A percentile compares a stretch with the other conserved stretches of the same genome.
phyloP scores from a whole-genome alignment of 345 rosid species.

The Brassica rapa region DNA sequence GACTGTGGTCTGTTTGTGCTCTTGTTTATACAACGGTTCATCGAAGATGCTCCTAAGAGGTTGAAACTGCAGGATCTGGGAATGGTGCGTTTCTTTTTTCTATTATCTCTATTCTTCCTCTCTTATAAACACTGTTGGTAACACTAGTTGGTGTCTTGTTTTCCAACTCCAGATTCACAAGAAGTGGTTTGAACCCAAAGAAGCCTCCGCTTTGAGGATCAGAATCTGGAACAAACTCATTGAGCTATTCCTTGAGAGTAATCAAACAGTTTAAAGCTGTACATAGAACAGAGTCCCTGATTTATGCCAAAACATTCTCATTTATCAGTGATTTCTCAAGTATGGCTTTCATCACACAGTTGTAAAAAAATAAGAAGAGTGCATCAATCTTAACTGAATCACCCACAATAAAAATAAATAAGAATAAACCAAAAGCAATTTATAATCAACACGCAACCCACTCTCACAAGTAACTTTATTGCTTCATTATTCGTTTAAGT shows the following conservation, averaged over 20 bases:
- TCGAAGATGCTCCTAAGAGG: slow-evolving; percentile 75
- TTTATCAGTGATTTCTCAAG: too few relatives aligned
- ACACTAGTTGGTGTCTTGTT: slow-evolving; percentile 7
- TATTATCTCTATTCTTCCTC: neutral
- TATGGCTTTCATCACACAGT: too few relatives aligned
- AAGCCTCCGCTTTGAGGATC: slow-evolving; percentile 74
- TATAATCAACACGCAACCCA: too few relatives aligned
- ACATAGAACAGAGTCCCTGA: neutral
- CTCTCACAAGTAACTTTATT: too few relatives aligned
- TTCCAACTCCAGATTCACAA: slow-evolving; percentile 61
- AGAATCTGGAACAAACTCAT: slow-evolving; percentile 59
- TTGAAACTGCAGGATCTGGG: slow-evolving; percentile 65
- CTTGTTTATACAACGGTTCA: slow-evolving; percentile 77
- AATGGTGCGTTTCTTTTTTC: slow-evolving; percentile 54
- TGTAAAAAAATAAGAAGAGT: too few relatives aligned
- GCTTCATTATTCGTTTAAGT: too few relatives aligned
- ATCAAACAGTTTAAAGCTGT: slow-evolving; percentile 15
- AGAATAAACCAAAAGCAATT: too few relatives aligned
- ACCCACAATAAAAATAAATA: too few relatives aligned
- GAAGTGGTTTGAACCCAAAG: slow-evolving; percentile 81
- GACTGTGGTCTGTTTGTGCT: slow-evolving; percentile 95
- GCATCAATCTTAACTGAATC: too few relatives aligned
- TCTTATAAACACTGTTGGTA: slow-evolving; percentile 6
- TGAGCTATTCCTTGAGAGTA: slow-evolving; percentile 49
- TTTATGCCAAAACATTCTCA: neutral